Evolutionary conservation across 495 filamentous ascomycete genomes (phyloP).

Genomic region (Staphylotrichum longicolle): DNA sequence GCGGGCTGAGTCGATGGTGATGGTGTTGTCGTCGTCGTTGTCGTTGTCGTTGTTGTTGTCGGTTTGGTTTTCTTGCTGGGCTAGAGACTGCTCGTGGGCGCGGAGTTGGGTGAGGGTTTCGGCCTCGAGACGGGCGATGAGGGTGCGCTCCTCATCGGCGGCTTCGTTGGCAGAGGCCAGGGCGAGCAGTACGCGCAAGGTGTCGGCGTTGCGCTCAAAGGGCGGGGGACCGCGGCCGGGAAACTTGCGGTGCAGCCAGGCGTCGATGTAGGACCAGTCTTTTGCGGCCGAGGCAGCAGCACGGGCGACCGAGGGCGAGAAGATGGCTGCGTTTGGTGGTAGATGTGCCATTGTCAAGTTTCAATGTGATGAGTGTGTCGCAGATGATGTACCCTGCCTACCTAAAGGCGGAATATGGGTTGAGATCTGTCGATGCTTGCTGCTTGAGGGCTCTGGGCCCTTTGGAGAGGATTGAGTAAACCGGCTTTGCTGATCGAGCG

Average conservation of each 20-base stretch:
- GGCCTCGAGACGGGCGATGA: constrained; percentile 60
- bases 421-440: neutral
- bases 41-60: too few relatives aligned
- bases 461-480: too few relatives aligned
- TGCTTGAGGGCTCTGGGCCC: too few relatives aligned
- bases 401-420: neutral
- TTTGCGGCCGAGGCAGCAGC: constrained; percentile 64
- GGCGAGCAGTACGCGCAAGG: constrained; percentile 70
- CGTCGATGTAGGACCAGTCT: constrained; percentile 85
- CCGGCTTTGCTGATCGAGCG: too few relatives aligned
- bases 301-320: constrained; percentile 68
- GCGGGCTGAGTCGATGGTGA: constrained; percentile 36
- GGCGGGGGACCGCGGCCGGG: constrained; percentile 43
- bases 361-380: neutral
- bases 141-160: constrained; percentile 70
- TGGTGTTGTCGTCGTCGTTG: neutral
- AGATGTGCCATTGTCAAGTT: constrained; percentile 49
- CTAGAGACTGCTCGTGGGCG: constrained; percentile 23
- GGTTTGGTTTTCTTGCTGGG: constrained; percentile 7
- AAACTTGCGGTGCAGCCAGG: constrained; percentile 73
- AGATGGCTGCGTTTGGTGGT: constrained; percentile 56
- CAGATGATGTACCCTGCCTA: neutral
- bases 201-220: constrained; percentile 85
- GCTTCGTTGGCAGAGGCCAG: constrained; percentile 75
- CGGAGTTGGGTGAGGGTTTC: constrained; percentile 52